Evolutionary conservation across 192 early-diverging fungal genomes (phyloP).

Genomic region (Endogone sp.): DNA sequence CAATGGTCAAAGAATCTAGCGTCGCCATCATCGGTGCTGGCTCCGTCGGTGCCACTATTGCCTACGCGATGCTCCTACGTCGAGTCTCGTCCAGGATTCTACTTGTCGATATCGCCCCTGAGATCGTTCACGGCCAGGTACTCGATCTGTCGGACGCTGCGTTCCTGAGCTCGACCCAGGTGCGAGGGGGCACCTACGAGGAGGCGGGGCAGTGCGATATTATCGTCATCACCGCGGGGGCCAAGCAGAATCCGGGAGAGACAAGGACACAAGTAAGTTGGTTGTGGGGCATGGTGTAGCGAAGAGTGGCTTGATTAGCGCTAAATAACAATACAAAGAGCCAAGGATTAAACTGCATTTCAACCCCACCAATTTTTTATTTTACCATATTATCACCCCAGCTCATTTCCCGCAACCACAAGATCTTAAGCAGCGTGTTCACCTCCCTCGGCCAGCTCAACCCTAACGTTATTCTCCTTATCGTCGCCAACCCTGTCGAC

Average conservation of each 20-base stretch:
- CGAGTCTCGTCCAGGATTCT: conserved; percentile 68
- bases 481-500: conserved; percentile 85
- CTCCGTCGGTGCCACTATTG: conserved; percentile 70
- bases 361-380: background rate
- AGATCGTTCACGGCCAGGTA: conserved; percentile 69
- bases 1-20: conserved; percentile 27
- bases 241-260: conserved; percentile 76
- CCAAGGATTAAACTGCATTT: too few relatives aligned
- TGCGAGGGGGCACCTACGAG: conserved; percentile 54
- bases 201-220: conserved; percentile 83
- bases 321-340: background rate
- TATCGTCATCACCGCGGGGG: conserved; percentile 81
- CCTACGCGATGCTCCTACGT: conserved; percentile 67
- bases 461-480: conserved; percentile 59
- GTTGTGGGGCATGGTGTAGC: background rate
- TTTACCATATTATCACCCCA: conserved; percentile 7
- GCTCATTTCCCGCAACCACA: conserved; percentile 77
- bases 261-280: conserved; percentile 49
- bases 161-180: conserved; percentile 59
- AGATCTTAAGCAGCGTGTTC: conserved; percentile 70
- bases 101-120: conserved; percentile 64
- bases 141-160: conserved; percentile 82
- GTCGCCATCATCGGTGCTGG: conserved; percentile 76
- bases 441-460: conserved; percentile 73
- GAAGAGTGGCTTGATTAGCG: background rate